phyloP scores from a whole-genome alignment of 192 early-diverging fungal species.

The Backusella morwellensis region DNA sequence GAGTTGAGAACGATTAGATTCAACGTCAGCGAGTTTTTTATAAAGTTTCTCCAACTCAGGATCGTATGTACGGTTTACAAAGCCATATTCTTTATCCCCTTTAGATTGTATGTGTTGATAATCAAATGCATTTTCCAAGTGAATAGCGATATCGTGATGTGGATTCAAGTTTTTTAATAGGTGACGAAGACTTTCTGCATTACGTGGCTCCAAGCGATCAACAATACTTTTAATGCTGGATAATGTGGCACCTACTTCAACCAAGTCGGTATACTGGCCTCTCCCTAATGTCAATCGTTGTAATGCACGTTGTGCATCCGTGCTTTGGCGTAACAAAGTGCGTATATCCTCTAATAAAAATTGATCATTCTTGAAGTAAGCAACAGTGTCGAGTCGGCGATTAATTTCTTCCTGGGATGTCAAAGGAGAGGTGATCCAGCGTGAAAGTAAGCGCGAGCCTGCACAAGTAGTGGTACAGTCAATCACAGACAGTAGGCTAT shows the following conservation, averaged over 20 bases:
- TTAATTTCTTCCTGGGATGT: slow-evolving; percentile 65
- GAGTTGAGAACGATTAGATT: slow-evolving; percentile 40
- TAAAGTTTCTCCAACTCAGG: slow-evolving; percentile 37
- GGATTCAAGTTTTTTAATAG: slow-evolving; percentile 42
- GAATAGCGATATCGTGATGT: slow-evolving; percentile 34
- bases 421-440: slow-evolving; percentile 71
- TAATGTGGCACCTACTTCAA: slow-evolving; percentile 59
- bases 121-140: slow-evolving; percentile 46
- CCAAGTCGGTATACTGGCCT: slow-evolving; percentile 59
- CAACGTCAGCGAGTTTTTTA: slow-evolving; percentile 35
- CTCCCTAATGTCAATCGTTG: slow-evolving; percentile 68
- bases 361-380: slow-evolving; percentile 58
- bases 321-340: slow-evolving; percentile 46
- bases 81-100: slow-evolving; percentile 44
- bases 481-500: slow-evolving; percentile 68
- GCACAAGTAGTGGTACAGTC: slow-evolving; percentile 79
- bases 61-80: slow-evolving; percentile 48
- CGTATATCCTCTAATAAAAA: slow-evolving; percentile 54
- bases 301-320: slow-evolving; percentile 67
- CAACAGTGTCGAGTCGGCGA: slow-evolving; percentile 69
- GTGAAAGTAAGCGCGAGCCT: slow-evolving; percentile 70
- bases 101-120: slow-evolving; percentile 39
- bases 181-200: slow-evolving; percentile 1
- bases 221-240: slow-evolving; percentile 49
- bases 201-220: slow-evolving; percentile 18